Evolutionary conservation across 2,329 filamentous ascomycete genomes (phyloP), one percentile per base, ranked within the genome.

Genomic region (Microsporum audouinii): DNA sequence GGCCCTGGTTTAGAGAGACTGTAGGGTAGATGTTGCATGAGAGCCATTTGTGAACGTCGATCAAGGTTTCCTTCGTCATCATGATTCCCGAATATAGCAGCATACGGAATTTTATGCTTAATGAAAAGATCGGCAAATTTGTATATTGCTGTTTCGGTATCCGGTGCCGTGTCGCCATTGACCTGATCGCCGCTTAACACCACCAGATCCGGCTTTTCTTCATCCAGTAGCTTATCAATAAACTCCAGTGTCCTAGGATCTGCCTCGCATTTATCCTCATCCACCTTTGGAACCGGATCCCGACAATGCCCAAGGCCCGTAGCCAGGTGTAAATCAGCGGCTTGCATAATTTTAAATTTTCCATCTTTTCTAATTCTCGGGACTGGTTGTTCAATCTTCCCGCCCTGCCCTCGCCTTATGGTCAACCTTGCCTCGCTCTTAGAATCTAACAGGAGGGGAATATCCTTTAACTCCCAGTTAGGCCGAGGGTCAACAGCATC

Each of bases 321-420:
- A 70, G 90, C 92, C 61, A 99, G 77, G 74, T 99, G 94, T 63
- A 97, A 77, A 76, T 99, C 94, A n/a, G 91, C 88, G 60, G 95
- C 80, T 75, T 99, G 94, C 82, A 99, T 85, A 65, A 99, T 96
- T 78, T 97, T 97, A 79, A 97, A 97, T 68, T 88, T 90, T 34
- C 92, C 94, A 71, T 94, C 90, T 64, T 95, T 90, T 49, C 84
- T 83, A 65, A 99, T 89, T 62, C 88, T 84, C 8, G 87, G 88
- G 43, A 84, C 78, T 0, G 88, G 88, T 71, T 87, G 91, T 68
- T 85, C 82, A 39, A 80, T 73, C 65, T 86, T 83, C 27, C 79
- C 77, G 27, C 83, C 83, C 58, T 80, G 78, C 1, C 94, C 92
- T 67, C 88, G 83, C 58, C 89, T 84, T 57, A 96, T 80, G 31